Evolutionary conservation across 345 rosid genomes (phyloP), one percentile per base, ranked within the genome.

Genomic region (Schrenkiella parvula): DNA sequence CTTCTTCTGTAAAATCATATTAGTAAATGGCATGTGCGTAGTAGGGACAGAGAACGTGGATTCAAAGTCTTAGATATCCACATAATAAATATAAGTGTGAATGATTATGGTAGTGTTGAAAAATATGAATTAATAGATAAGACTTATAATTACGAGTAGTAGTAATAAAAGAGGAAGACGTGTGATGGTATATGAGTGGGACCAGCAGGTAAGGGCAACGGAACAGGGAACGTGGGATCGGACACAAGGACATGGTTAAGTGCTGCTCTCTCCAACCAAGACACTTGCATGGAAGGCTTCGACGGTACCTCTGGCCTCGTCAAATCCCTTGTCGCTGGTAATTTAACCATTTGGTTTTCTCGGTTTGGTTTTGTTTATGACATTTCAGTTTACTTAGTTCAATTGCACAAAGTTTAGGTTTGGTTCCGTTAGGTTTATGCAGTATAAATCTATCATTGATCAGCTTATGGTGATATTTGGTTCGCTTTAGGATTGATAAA

Each of bases 271-370:
- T 76, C 86, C 13, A 88, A 93, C 71, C 92, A 89, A 76, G 91
- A 86, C 73, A 93, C 98, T 34, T 93, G 98, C 81, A 79, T 75
- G 28, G 98, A 93, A 35, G 97, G 95, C 56, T 85, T 80, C 42
- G 92, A 82, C 0, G 90, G 87, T 23, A 86, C 95, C 5, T 82
- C 65, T 47, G 66, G 88, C 68, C 44, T 85, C 2, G 88, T 80
- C 19, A 85, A 83, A 73, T 23, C 64, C 5, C 77, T 87, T 12
- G 78, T 88, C 29, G 62, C 83, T 13, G 89, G 88, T 22, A 74
- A 48, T 12, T n/a, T n/a, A n/a, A n/a, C n/a, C n/a, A n/a, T n/a
- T n/a, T n/a, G n/a, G 9, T 23, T 51, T 23, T 50, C 18, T 51
- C 0, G 15, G 29, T 22, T 22, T 22, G 29, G 22, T 21, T 48